Evolutionary conservation across 306 rosid species (phyloP).

Genomic region (Cucurbita ficifolia): DNA sequence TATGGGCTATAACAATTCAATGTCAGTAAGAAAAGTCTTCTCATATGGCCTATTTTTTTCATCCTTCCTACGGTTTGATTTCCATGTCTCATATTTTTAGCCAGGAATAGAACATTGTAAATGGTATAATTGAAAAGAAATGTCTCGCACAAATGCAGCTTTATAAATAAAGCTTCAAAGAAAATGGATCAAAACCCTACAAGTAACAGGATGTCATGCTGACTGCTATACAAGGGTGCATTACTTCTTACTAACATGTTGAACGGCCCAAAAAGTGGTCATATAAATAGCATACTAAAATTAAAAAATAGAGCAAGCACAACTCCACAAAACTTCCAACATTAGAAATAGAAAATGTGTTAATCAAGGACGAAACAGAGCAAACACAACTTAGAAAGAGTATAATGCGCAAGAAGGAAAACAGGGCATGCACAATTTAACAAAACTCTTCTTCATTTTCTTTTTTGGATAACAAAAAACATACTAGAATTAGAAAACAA

Average conservation of each 20-base stretch:
- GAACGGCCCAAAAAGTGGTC: not conserved
- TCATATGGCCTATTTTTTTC: not conserved
- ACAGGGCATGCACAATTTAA: not conserved
- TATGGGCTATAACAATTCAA: not conserved
- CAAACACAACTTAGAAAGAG: not conserved
- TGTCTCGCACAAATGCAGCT: not conserved
- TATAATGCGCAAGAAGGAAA: not conserved
- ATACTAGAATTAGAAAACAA: not conserved
- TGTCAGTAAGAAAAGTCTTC: not conserved
- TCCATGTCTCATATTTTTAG: not conserved
- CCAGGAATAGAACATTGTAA: not conserved
- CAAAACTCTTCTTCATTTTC: not conserved
- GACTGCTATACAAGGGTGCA: not conserved
- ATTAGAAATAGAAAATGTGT: not conserved
- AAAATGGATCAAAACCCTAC: not conserved
- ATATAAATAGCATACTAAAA: not conserved
- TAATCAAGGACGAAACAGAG: not conserved
- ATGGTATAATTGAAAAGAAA: not conserved
- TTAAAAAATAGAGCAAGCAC: not conserved
- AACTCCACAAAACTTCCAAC: not conserved
- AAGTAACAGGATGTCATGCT: not conserved
- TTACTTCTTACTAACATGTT: not conserved
- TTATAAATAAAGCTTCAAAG: not conserved
- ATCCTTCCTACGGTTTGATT: not conserved
- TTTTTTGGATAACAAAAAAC: not conserved